A percentile compares a stretch with the other conserved stretches of the same genome.
Conservation (phyloP, 164 flowering plant genomes). For the Kingdonia uniflora region DNA sequence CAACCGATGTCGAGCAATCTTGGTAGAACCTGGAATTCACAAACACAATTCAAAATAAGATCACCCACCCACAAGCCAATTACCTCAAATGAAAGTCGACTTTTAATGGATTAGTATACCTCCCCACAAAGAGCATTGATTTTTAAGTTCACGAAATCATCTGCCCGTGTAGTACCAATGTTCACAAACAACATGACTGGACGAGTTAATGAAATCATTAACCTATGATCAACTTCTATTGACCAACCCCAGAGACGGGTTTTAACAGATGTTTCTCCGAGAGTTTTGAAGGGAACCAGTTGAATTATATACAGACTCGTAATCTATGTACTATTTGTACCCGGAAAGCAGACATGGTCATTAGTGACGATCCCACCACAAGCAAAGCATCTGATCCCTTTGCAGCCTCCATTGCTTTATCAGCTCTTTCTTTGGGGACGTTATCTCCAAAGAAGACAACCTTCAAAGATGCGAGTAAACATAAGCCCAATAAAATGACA, state of each 20-base stretch:
- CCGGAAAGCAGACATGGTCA: conserved; percentile 97
- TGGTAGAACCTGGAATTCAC: conserved; percentile 57
- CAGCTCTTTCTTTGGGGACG: conserved; percentile 86
- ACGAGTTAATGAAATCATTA: too few species aligned
- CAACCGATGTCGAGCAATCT: conserved; percentile 62
- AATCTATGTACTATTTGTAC: conserved; percentile 32
- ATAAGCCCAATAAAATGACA: too few species aligned
- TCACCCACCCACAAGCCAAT: too few species aligned
- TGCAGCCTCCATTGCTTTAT: conserved; percentile 75
- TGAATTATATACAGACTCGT: too few species aligned
- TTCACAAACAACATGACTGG: conserved; percentile 32
- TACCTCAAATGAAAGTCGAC: background rate
- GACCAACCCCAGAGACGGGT: too few species aligned
- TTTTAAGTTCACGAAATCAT: conserved; percentile 67
- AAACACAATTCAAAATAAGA: background rate
- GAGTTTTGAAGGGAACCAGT: too few species aligned
- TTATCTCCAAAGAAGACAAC: conserved; percentile 97
- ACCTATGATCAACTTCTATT: too few species aligned
- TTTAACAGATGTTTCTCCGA: too few species aligned
- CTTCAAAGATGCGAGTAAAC: conserved; percentile 12
- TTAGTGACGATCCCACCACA: conserved; percentile 80
- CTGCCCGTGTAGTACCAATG: conserved; percentile 80
- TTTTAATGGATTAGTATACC: conserved; percentile 28
- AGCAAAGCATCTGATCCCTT: conserved; percentile 85
- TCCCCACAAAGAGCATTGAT: conserved; percentile 80